Evolutionary conservation across 139 green algal genomes (phyloP).

Genomic region (Zygnema cylindricum): DNA sequence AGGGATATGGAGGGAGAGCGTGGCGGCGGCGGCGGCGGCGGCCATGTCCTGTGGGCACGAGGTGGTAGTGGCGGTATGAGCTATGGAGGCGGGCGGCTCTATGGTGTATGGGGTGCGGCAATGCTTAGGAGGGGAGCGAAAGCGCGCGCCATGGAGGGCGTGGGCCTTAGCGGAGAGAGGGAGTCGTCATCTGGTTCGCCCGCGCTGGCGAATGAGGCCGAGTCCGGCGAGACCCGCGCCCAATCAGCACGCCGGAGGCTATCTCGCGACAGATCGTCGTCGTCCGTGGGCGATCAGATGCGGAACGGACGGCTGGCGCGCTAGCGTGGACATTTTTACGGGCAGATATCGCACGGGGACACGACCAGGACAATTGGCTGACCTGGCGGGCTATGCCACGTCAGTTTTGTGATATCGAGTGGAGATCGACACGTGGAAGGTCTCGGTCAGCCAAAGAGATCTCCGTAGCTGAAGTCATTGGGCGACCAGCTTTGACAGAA

Average conservation of each 20-base stretch:
- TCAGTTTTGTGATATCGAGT: not conserved
- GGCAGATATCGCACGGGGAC: too few species aligned
- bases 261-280: not conserved
- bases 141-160: not conserved
- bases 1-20: not conserved
- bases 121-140: not conserved
- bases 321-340: too few species aligned
- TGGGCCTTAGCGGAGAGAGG: not conserved
- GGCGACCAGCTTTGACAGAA: not conserved
- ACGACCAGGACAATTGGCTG: too few species aligned
- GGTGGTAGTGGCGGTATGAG: not conserved
- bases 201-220: not conserved
- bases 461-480: not conserved
- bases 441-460: not conserved
- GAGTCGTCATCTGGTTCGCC: not conserved
- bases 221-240: too few species aligned
- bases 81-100: not conserved
- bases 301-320: too few species aligned
- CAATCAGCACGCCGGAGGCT: not conserved
- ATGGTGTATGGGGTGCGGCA: not conserved
- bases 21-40: slow-evolving; percentile 18
- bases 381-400: not conserved
- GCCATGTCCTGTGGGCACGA: too few species aligned
- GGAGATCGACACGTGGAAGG: not conserved
- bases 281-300: not conserved